Conservation (phyloP, 2,329 filamentous ascomycete genomes). For the Ophiostoma ulmi region DNA sequence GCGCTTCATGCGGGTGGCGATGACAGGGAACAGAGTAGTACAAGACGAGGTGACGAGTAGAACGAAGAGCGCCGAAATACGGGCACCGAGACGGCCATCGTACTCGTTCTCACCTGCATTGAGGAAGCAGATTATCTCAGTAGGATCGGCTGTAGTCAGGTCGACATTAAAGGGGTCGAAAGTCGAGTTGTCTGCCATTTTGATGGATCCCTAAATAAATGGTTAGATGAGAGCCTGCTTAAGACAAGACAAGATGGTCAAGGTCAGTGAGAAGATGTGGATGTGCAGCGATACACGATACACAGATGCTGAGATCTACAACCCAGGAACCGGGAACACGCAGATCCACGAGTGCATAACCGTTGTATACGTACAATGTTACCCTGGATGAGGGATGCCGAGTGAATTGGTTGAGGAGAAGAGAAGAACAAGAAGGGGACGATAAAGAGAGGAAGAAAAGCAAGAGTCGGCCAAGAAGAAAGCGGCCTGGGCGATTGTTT, state of each 20-base stretch:
- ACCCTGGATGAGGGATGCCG: not conserved
- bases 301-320: not conserved
- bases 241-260: not conserved
- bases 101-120: slow-evolving; percentile 46
- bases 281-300: not conserved
- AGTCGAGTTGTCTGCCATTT: slow-evolving; percentile 23
- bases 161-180: slow-evolving; percentile 43
- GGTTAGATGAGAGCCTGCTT: not conserved
- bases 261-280: not conserved
- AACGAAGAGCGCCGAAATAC: slow-evolving; percentile 70
- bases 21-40: slow-evolving; percentile 62
- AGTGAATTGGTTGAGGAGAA: not conserved
- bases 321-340: not conserved
- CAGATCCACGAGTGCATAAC: not conserved
- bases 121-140: slow-evolving; percentile 48
- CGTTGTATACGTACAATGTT: not conserved
- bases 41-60: slow-evolving; percentile 59
- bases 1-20: slow-evolving; percentile 54
- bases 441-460: not conserved
- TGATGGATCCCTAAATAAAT: not conserved
- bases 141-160: slow-evolving; percentile 39
- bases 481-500: not conserved
- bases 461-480: not conserved
- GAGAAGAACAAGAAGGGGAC: not conserved
- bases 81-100: slow-evolving; percentile 55